Evolutionary conservation across 23 red algal genomes (phyloP), one percentile per base, ranked within the genome.

Genomic region (Gracilaria domingensis): DNA sequence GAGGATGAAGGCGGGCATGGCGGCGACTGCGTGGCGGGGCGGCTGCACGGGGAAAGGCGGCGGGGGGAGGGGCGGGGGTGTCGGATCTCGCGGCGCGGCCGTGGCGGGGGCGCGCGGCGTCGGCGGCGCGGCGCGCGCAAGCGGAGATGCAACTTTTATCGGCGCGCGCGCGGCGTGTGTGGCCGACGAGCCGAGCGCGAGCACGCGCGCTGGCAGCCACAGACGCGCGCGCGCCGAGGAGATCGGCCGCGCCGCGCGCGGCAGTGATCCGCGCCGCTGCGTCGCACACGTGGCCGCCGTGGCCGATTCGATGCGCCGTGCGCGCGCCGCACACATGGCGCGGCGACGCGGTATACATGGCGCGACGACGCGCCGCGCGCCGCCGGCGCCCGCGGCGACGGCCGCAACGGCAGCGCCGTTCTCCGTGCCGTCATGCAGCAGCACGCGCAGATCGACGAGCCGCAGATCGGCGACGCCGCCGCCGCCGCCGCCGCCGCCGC

Each of bases 181-280:
- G 64, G 64, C 64, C 6, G 64, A 37, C 64, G 64, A 37, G 64
- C 28, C 23, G 7, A 24, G 64, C 30, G 18, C 64, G 64, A 69
- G 64, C 64, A 69, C 64, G 64, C 64, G 64, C 64, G 30, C 11
- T 37, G 30, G 72, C 72, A 77, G 72, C 72, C 72, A 77, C 72
- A 77, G 40, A 51, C 72, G 39, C n/a, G n/a, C n/a, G 38, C 72
- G 67, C 51, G 51, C 17, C 18, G 8, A 7, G 51, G 1, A 55
- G 51, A 55, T 14, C 51, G 13, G 1, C 45, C 45, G 45, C 45
- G 12, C 7, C 5, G 5, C 45, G 12, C 45, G 45, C 45, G 8
- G 59, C n/a, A 6, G 62, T 30, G 62, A 29, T 29, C n/a, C 9
- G 62, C 20, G 62, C 11, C 32, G 12, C 28, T 11, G 17, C 17